Evolutionary conservation across 106 monocot species (phyloP), one percentile per base, ranked within the genome.

Genomic region (Hemerocallis citrina): DNA sequence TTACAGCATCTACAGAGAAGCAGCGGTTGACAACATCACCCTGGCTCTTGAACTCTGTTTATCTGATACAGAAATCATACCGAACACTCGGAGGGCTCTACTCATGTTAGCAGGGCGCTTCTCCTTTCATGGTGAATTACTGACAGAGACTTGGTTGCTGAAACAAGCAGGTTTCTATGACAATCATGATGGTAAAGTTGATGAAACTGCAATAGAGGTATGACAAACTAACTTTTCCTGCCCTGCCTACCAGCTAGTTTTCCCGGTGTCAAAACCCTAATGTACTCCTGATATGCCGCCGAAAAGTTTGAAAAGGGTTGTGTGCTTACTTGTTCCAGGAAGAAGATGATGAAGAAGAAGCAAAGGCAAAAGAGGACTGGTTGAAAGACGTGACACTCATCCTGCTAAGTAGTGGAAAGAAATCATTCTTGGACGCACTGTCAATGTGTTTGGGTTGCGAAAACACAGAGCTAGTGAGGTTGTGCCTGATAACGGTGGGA

Each of bases 1-100:
- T 22, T 38, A 52, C 43, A 74, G 66, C 43, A 59, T 66, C n/a
- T 78, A 77, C 70, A 77, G 66, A 67, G 71, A 83, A 63, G 77
- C 70, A 62, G 82, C 82, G 17, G 61, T 67, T 0, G 61, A 78
- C 61, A 64, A 41, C 73, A 83, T 83, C 19, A 59, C 32, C 25
- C 32, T 44, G 28, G 35, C 82, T 34, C 74, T 83, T 8, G 57
- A 71, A 24, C 52, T 56, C 55, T 73, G 77, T 42, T 59, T 74
- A 42, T 61, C 49, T 28, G 73, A 78, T 24, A 40, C 35, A 13
- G 67, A 40, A 55, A 31, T 67, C 24, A 34, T 71, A 59, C 28
- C 62, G 13, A 78, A 74, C 48, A 57, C 63, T 41, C 54, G 20
- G 25, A 83, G 62, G 52, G 82, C 74, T 37, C 77, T 83, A 27